Base-by-base conservation (phyloP, 805 yeast species). In the Torulaspora maleeae region DNA sequence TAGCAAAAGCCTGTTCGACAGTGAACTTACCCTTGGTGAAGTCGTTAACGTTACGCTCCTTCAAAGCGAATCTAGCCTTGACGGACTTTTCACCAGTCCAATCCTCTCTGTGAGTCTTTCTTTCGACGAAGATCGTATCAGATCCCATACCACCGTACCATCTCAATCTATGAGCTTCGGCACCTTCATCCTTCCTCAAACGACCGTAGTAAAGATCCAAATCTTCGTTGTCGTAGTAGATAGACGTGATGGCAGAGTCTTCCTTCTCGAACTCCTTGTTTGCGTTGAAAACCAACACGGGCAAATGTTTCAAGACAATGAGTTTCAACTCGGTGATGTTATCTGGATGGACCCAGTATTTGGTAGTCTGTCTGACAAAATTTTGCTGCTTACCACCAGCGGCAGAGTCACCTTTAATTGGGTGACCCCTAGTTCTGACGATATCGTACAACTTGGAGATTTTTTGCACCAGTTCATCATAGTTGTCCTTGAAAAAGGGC, bases 21-120 rank as follows among this genome's bases (percentile, higher is more conserved):
- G 97, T 86, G 63, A 77, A 89, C 41, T 79, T 79, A 55, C 99
- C 99, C 28, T 71, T 69, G 70, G 91, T 66, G 65, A 88, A 93
- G 41, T 80, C 79, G 63, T 93, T 93, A 41, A 91, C 89, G 61
- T 88, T 78, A 65, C 84, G 87, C 66, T 93, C 99, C 66, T 90
- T 93, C 54, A 93, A 70, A 16, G 91, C 82, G 69, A 93, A 93
- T 66, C 99, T 79, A 4, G 98, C 98, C 70, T 93, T 93, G 53
- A 93, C 99, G n/a, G 96, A 87, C 69, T 91, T 91, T 67, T 93
- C 99, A 57, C 99, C 99, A 2, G 99, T 93, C 99, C 99, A 91
- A 72, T 93, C 99, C 68, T 93, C 99, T 68, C 99, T 79, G 64
- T 93, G 99, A 5, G 99, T 93, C 68, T 93, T 93, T 68, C 99